A percentile compares a stretch with the other conserved stretches of the same genome.
Evolutionary conservation across 441 rosid species (phyloP).

Genomic region (Gossypium schwendimanii): DNA sequence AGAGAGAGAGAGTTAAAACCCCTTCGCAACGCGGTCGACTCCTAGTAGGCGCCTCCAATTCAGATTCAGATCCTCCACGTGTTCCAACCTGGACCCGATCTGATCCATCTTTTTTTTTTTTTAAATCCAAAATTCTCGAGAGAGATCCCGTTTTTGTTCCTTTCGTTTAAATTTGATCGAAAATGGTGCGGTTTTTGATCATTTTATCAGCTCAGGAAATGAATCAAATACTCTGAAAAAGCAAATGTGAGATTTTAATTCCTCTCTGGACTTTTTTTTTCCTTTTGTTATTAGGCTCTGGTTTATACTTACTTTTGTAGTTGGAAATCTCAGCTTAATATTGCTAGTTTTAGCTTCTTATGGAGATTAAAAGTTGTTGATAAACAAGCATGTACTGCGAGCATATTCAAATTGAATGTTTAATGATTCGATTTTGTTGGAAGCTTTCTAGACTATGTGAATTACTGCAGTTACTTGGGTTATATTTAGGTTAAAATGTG

Average conservation of each 20-base stretch:
- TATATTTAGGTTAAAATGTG: too few species aligned
- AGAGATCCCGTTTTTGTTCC: conserved; percentile 21
- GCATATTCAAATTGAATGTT: background rate
- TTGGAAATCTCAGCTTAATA: background rate
- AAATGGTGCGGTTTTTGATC: background rate
- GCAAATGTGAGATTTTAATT: conserved; percentile 16
- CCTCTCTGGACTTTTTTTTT: background rate
- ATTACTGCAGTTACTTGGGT: background rate
- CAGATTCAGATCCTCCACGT: conserved; percentile 38
- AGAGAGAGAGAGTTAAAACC: background rate
- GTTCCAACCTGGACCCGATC: conserved; percentile 23
- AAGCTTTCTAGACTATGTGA: background rate
- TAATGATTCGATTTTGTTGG: background rate
- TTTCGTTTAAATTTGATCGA: conserved; percentile 8
- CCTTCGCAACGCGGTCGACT: background rate
- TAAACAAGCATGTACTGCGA: background rate
- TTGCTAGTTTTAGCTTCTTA: background rate
- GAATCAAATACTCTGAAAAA: conserved; percentile 7
- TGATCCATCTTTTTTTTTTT: conserved; percentile 1
- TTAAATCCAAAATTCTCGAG: background rate
- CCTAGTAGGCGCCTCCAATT: background rate
- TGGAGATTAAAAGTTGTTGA: background rate
- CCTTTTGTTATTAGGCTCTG: background rate
- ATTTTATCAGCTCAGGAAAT: conserved; percentile 10
- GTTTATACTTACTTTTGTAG: background rate